Evolutionary conservation across 2,329 filamentous ascomycete genomes (phyloP).

Genomic region (Mycogone perniciosa): DNA sequence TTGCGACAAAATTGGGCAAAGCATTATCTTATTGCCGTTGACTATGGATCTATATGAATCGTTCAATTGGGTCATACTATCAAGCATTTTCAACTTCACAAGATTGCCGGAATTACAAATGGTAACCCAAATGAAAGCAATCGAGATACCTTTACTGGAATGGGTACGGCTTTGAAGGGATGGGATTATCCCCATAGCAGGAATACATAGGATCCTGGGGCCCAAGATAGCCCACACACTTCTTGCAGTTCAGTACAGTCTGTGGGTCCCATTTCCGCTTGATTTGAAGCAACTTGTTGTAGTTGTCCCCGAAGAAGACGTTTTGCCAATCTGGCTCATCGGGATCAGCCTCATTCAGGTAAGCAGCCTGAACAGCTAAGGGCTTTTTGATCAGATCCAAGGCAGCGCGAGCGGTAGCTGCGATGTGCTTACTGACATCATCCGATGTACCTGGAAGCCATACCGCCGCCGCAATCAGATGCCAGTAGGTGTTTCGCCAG

Average conservation of each 20-base stretch:
- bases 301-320: constrained; percentile 42
- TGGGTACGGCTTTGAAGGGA: background rate
- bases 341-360: constrained; percentile 48
- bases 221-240: constrained; percentile 2
- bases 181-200: background rate
- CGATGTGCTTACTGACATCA: constrained; percentile 21
- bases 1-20: no score
- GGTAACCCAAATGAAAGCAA: no score
- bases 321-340: constrained; percentile 36
- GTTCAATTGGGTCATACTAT: no score
- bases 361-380: constrained; percentile 21
- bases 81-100: no score
- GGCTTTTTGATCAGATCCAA: background rate
- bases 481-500: constrained; percentile 5
- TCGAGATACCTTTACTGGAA: background rate
- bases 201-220: constrained; percentile 6
- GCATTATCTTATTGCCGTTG: no score
- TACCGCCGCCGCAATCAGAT: constrained; percentile 27
- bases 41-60: no score
- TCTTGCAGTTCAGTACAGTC: constrained; percentile 2
- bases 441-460: constrained; percentile 31
- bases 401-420: background rate
- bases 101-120: no score
- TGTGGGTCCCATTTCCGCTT: constrained; percentile 46
- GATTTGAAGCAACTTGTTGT: constrained; percentile 33